Base-by-base conservation (phyloP, 331 rosid species). In the Quercus tomentella region DNA sequence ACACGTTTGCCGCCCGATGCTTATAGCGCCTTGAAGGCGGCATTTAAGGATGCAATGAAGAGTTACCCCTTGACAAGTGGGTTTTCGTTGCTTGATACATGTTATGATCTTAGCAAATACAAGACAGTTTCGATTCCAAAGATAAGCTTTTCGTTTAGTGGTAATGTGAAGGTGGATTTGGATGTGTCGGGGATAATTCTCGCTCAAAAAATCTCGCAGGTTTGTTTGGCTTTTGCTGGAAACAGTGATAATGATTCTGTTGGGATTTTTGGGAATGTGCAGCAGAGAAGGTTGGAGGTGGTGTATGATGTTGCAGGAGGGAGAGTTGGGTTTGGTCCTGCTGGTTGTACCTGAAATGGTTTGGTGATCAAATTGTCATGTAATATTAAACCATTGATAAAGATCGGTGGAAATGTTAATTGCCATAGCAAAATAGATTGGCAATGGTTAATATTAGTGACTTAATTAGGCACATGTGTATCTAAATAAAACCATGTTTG, bases 201-300 rank as follows among this genome's bases (percentile, higher is more conserved):
- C 4, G 85, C 1, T 25, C 71, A 1, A 20, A 84, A 78, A 4
- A 0, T 0, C 12, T 35, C 77, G 4, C 91, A 88, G 43, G 89
- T 56, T 17, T 94, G 98, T 37, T 56, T 92, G 72, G 98, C 91
- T 0, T 92, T 94, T 63, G 92, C 97, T 0, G 77, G 86, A 0
- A 89, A 92, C 28, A 15, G 18, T 0, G 85, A 81, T 41, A 91
- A 80, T 0, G 78, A 68, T 0, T 80, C 76, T n/a, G 2, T 87
- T 6, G 75, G 89, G 0, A 91, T 92, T 2, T 81, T 89, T 4
- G 98, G 98, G 14, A 94, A 92, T 70, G 86, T 83, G 52, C 98
- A 94, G 62, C 98, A 94, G 74, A 92, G 41, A 54, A 87, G 89
- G 21, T 4, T 89, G 14, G 79, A 87, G 70, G 92, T 94, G 66